Conservation (phyloP, 2,329 filamentous ascomycete species). For the Chaetomium globosum region DNA sequence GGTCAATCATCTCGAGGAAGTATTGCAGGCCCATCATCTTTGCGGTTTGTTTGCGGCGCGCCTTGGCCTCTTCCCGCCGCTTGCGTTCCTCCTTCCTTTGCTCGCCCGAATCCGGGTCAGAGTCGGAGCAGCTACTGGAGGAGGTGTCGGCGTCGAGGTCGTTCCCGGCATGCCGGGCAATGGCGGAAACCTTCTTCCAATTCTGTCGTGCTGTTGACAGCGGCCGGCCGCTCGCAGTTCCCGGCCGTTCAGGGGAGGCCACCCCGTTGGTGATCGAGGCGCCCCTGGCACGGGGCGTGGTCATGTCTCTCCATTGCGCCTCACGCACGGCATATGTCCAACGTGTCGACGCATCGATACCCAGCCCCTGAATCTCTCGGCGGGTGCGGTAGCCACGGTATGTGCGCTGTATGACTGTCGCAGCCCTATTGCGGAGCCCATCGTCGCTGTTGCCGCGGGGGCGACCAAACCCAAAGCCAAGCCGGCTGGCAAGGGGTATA, state of each 20-base stretch:
- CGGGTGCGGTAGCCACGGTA: conserved; percentile 77
- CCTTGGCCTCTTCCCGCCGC: conserved; percentile 53
- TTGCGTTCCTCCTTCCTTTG: conserved; percentile 46
- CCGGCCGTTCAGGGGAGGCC: conserved; percentile 12
- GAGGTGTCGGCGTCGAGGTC: conserved; percentile 55
- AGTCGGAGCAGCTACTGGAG: conserved; percentile 43
- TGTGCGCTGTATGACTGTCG: conserved; percentile 66
- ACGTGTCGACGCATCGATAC: conserved; percentile 68
- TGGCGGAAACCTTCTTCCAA: conserved; percentile 73
- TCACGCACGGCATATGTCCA: conserved; percentile 70
- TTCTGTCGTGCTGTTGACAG: conserved; percentile 59
- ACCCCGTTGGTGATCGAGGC: not conserved
- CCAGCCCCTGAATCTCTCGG: conserved; percentile 69
- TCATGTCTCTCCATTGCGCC: conserved; percentile 56
- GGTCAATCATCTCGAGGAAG: conserved; percentile 81
- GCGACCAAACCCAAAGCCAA: conserved; percentile 27
- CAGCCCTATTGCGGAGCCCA: conserved; percentile 48
- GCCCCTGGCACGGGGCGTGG: conserved; percentile 47
- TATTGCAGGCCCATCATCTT: conserved; percentile 85
- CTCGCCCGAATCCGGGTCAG: conserved; percentile 40
- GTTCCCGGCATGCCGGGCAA: conserved; percentile 71
- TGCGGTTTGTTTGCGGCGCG: conserved; percentile 64
- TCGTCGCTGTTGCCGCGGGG: conserved; percentile 31
- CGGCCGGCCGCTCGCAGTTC: conserved; percentile 10
- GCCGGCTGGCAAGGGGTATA: conserved; percentile 16